These are phyloP conservation scores for Rhytidiadelphus loreus DNA, from an alignment of 225 moss, liverwort and hornwort genomes.

Conservation along the genomic window DNA sequence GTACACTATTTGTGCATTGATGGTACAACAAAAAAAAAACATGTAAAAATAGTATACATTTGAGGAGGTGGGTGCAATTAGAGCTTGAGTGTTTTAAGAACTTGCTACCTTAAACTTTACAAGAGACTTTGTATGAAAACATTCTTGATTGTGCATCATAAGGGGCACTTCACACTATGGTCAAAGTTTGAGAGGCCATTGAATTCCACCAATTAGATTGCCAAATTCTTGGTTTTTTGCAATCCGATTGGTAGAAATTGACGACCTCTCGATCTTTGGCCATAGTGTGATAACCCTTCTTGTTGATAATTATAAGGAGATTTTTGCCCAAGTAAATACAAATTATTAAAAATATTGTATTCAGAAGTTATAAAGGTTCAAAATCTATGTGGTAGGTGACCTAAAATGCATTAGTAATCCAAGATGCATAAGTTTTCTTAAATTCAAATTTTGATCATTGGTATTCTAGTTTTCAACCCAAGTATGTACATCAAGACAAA, in stretches of 20 bases:
- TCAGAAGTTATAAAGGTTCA: background rate
- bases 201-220: too few relatives aligned
- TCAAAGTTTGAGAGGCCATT: too few relatives aligned
- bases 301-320: background rate
- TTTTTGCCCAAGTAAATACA: background rate
- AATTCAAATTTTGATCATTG: background rate
- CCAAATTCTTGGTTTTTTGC: too few relatives aligned
- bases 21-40: too few relatives aligned
- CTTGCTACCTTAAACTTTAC: background rate
- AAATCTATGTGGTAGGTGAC: background rate
- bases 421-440: background rate
- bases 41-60: too few relatives aligned
- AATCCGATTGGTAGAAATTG: too few relatives aligned
- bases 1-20: too few relatives aligned
- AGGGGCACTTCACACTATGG: too few relatives aligned
- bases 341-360: background rate
- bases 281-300: too few relatives aligned
- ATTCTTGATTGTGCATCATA: background rate
- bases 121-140: background rate
- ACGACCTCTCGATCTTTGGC: too few relatives aligned
- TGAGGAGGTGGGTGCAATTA: too few relatives aligned
- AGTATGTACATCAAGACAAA: background rate
- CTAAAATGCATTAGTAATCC: background rate
- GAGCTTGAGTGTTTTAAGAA: too few relatives aligned
- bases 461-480: background rate